Evolutionary conservation across 257 asterid species (phyloP).

Genomic region (Primulina tabacum): DNA sequence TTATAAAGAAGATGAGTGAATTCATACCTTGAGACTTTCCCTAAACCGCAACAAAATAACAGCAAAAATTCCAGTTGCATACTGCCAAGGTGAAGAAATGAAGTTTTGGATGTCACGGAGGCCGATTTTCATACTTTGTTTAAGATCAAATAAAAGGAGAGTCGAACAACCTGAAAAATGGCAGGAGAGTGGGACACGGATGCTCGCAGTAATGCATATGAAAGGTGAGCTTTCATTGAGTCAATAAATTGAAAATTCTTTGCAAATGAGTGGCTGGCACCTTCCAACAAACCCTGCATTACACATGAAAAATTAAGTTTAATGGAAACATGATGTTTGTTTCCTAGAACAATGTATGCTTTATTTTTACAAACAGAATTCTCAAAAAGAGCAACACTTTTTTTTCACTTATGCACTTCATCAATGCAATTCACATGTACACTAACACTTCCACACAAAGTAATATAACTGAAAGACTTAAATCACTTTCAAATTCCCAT

Average conservation of each 20-base stretch:
- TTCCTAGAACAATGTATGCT: conserved; percentile 13
- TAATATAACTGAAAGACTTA: conserved; percentile 10
- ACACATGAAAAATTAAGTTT: not conserved
- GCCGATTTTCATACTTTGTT: conserved; percentile 19
- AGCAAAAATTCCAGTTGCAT: conserved; percentile 85
- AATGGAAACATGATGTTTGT: conserved; percentile 15
- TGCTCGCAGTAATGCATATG: conserved; percentile 85
- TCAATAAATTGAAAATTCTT: conserved; percentile 78
- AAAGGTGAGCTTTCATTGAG: conserved; percentile 90
- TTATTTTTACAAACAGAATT: conserved; percentile 19
- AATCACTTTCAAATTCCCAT: conserved; percentile 18
- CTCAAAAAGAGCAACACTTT: conserved; percentile 14
- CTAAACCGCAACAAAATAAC: conserved; percentile 85
- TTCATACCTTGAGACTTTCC: conserved; percentile 85
- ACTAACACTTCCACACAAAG: conserved; percentile 14
- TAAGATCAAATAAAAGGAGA: conserved; percentile 23
- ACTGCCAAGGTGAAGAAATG: conserved; percentile 46
- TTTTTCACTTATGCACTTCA: conserved; percentile 18
- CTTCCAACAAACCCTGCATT: conserved; percentile 85
- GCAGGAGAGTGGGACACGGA: conserved; percentile 69
- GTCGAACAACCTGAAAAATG: conserved; percentile 72
- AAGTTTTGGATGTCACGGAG: conserved; percentile 28
- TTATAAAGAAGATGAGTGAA: conserved; percentile 21
- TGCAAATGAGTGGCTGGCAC: conserved; percentile 70
- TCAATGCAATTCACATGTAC: conserved; percentile 16